These are phyloP conservation scores for Talaromyces marneffei DNA, from an alignment of 2,329 filamentous ascomycete genomes.

Conservation along the genomic window DNA sequence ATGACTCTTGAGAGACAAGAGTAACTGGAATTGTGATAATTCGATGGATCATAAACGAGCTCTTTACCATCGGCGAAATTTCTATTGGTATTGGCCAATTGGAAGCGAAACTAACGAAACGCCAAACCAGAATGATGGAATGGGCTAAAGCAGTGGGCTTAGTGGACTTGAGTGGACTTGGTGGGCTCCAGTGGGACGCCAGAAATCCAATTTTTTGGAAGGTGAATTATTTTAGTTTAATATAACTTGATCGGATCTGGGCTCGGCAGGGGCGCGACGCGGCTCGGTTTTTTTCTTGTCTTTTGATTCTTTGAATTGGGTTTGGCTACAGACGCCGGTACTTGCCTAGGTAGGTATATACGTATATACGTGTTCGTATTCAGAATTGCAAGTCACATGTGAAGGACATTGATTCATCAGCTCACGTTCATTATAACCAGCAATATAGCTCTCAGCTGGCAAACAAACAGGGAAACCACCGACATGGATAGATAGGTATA, in stretches of 20 bases:
- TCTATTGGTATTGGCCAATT: background rate
- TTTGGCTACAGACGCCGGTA: background rate
- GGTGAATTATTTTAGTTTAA: background rate
- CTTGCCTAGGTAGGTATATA: background rate
- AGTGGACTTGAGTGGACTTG: background rate
- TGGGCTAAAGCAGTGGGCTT: background rate
- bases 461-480: background rate
- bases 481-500: background rate
- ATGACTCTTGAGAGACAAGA: background rate
- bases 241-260: slow-evolving; percentile 3
- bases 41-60: background rate
- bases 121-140: slow-evolving; percentile 14
- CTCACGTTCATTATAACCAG: background rate
- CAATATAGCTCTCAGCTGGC: background rate
- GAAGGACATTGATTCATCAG: background rate
- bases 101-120: slow-evolving; percentile 5
- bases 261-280: slow-evolving; percentile 2
- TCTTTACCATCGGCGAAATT: background rate
- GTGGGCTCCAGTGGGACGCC: background rate
- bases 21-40: background rate
- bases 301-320: background rate
- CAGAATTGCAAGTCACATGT: background rate
- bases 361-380: background rate
- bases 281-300: background rate
- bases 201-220: background rate